Evolutionary conservation across 345 rosid species (phyloP).

Genomic region (Acer campestre): DNA sequence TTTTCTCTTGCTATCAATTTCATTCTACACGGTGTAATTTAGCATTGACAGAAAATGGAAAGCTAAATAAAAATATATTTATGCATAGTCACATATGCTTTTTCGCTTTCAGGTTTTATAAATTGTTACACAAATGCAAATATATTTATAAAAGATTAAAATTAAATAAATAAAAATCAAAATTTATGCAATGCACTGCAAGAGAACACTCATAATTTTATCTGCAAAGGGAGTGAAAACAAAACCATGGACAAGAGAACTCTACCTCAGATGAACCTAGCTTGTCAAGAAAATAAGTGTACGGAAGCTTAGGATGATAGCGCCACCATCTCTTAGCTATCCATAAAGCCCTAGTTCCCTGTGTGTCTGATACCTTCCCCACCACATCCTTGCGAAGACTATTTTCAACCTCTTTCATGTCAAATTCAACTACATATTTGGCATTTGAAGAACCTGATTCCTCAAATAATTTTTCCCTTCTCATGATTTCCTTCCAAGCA

Average conservation of each 20-base stretch:
- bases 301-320: constrained; percentile 91
- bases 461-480: constrained; percentile 68
- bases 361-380: constrained; percentile 57
- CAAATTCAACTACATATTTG: constrained; percentile 89
- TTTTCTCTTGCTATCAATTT: not conserved
- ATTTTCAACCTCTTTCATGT: constrained; percentile 95
- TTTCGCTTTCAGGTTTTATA: not conserved
- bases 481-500: constrained; percentile 69
- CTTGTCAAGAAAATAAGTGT: constrained; percentile 88
- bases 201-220: constrained; percentile 12
- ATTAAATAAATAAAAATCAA: not conserved
- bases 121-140: not conserved
- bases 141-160: not conserved
- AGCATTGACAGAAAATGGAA: not conserved
- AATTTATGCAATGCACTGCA: not conserved
- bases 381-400: constrained; percentile 84
- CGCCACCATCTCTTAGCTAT: constrained; percentile 99
- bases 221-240: not conserved
- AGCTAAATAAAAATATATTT: not conserved
- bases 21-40: not conserved
- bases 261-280: constrained; percentile 87
- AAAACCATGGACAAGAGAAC: constrained; percentile 1
- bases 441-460: constrained; percentile 60
- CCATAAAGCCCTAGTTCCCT: constrained; percentile 85
- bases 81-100: not conserved